Conservation (phyloP, 1,139 yeast species). For the Pichia sp. region DNA sequence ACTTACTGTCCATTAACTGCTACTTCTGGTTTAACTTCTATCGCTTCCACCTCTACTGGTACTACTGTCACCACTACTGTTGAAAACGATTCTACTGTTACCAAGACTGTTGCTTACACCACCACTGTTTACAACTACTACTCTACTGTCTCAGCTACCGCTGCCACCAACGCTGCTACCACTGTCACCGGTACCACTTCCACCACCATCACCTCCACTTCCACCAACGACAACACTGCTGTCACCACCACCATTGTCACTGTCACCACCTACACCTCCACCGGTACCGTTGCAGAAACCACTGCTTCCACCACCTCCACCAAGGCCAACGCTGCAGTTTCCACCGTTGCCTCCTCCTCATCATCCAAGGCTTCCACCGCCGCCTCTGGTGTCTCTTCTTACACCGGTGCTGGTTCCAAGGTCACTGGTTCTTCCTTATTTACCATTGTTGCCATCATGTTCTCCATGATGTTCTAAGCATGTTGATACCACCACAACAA, state of each 20-base stretch:
- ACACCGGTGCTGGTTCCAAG: constrained; percentile 15
- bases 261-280: background rate
- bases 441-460: constrained; percentile 20
- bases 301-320: no score
- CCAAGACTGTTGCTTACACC: constrained; percentile 20
- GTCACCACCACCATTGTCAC: background rate
- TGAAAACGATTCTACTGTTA: constrained; percentile 12
- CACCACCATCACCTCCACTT: constrained; percentile 25
- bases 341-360: no score
- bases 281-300: background rate
- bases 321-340: no score
- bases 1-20: constrained; percentile 45
- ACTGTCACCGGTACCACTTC: constrained; percentile 13
- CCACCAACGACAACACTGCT: constrained; percentile 16
- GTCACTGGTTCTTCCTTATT: constrained; percentile 33
- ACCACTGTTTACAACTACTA: constrained; percentile 22
- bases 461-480: constrained; percentile 19
- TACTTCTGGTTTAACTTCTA: constrained; percentile 34
- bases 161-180: no score
- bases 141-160: constrained; percentile 17
- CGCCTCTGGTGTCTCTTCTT: background rate
- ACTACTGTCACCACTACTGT: constrained; percentile 31
- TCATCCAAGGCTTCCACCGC: no score
- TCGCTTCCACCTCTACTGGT: constrained; percentile 25
- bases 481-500: no score